phyloP scores from a whole-genome alignment of 2,329 filamentous ascomycete genomes.

The Macrophomina tecta region DNA sequence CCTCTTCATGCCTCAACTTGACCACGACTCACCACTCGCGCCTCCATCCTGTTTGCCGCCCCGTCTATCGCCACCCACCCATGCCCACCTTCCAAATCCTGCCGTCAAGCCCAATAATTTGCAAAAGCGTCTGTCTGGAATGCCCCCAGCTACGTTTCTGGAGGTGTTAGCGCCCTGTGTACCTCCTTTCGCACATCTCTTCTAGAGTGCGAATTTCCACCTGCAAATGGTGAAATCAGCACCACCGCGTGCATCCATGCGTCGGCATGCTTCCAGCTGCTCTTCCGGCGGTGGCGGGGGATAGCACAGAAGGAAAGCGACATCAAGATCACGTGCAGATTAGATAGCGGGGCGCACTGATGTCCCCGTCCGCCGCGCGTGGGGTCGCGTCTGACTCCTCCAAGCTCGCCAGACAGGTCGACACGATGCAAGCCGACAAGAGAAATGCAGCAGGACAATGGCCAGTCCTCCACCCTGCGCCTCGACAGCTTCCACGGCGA shows the following conservation, averaged over 20 bases:
- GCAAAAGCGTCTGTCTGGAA: too few species aligned
- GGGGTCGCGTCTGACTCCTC: conserved; percentile 3
- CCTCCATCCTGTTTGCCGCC: neutral
- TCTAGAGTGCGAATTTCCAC: too few species aligned
- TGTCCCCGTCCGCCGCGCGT: neutral
- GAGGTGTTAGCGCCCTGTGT: too few species aligned
- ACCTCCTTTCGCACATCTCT: too few species aligned
- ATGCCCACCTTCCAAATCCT: too few species aligned
- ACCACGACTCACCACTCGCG: neutral
- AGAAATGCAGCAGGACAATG: conserved; percentile 23
- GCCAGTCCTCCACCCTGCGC: conserved; percentile 18
- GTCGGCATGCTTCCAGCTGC: too few species aligned
- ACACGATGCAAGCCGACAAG: conserved; percentile 3
- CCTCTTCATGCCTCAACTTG: neutral
- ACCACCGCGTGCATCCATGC: too few species aligned
- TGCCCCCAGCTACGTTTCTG: too few species aligned
- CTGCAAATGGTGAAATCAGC: too few species aligned
- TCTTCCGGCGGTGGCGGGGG: neutral
- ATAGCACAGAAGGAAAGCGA: neutral
- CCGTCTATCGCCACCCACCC: too few species aligned
- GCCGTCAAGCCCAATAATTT: too few species aligned
- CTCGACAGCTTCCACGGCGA: conserved; percentile 8
- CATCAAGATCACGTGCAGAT: conserved; percentile 8
- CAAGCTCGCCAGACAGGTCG: neutral
- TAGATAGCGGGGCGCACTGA: conserved; percentile 4